Base-by-base conservation (phyloP, 192 early-diverging fungal genomes). In the Coemansia aciculifera region DNA sequence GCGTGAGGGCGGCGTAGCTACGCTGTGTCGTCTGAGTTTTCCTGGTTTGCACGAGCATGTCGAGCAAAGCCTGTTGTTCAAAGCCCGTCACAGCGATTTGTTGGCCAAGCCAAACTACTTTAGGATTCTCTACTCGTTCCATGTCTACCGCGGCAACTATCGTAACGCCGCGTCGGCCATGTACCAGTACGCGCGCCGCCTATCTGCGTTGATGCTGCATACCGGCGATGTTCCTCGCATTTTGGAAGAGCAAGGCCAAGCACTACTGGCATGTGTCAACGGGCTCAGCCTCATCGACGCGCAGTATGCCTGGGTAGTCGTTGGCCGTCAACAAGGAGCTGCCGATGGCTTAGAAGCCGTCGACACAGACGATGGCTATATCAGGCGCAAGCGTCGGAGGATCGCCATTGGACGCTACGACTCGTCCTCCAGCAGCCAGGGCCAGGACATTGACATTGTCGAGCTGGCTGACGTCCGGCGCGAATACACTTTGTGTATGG, bases 91-190 rank as follows among this genome's bases (percentile, higher is more conserved):
- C 67, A 72, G 77, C 69, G 80, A 83, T 13, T 15, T 57, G 56
- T 57, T 71, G 2, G 46, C 43, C 6, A 40, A 51, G 57, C 70
- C 74, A 21, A 77, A 73, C 68, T 79, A 79, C 67, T 85, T 83
- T 74, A 67, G 67, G 60, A 75, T 85, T n/a, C 68, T 85, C 11
- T 83, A 85, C 64, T 61, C 84, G 56, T 83, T 80, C 74, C 84
- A 85, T 29, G 64, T 83, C 2, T 81, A 77, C 65, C 84, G 84
- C 44, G 75, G 80, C 67, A 81, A 85, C 71, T 83, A 83, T 67
- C 76, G 79, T 57, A 80, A 76, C 42, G 84, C 84, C 3, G 79
- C 79, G 8, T 79, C 84, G 37, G 77, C 77, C 62, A 85, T 85
- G 79, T 85, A 83, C 70, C 84, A 83, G 71, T 80, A 79, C 51